Percentiles rank a stretch among this genome's conserved stretches.
phyloP scores from a whole-genome alignment of 164 flowering plant genomes.

The Kalanchoe fedtschenkoi region DNA sequence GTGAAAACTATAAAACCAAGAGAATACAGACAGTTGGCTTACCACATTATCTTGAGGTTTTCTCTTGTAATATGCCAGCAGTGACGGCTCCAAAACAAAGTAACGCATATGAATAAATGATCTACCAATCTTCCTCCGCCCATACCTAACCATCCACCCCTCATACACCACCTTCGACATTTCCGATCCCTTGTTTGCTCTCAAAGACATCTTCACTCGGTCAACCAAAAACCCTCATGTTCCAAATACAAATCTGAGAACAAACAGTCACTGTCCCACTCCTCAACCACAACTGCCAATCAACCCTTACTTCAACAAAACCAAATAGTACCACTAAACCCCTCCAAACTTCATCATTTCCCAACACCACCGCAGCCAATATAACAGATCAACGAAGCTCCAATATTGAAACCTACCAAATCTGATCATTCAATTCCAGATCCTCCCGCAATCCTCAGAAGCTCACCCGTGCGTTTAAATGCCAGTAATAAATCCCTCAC shows the following conservation, averaged over 20 bases:
- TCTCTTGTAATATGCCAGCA: conserved; percentile 92
- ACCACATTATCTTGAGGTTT: conserved; percentile 96
- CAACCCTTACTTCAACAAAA: not conserved
- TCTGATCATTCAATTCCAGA: not conserved
- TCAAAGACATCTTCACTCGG: not conserved
- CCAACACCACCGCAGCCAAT: not conserved
- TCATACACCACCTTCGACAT: conserved; percentile 79
- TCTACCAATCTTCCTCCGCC: conserved; percentile 93
- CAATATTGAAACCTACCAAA: not conserved
- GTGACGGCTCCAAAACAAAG: conserved; percentile 82
- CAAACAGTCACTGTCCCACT: not conserved
- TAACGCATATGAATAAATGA: conserved; percentile 94
- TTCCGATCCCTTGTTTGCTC: conserved; percentile 7
- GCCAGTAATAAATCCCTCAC: not conserved
- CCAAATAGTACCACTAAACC: not conserved
- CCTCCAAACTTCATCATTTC: not conserved
- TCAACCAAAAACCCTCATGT: conserved; percentile 3
- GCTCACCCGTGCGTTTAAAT: not conserved
- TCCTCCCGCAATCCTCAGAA: not conserved
- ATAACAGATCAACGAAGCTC: not conserved
- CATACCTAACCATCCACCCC: conserved; percentile 99
- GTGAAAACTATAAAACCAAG: not conserved
- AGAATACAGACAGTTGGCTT: not conserved
- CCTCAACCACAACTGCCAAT: not conserved
- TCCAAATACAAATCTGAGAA: not conserved